phyloP scores from a whole-genome alignment of 1,284 basidiomycete genomes.

The Grifola frondosa region DNA sequence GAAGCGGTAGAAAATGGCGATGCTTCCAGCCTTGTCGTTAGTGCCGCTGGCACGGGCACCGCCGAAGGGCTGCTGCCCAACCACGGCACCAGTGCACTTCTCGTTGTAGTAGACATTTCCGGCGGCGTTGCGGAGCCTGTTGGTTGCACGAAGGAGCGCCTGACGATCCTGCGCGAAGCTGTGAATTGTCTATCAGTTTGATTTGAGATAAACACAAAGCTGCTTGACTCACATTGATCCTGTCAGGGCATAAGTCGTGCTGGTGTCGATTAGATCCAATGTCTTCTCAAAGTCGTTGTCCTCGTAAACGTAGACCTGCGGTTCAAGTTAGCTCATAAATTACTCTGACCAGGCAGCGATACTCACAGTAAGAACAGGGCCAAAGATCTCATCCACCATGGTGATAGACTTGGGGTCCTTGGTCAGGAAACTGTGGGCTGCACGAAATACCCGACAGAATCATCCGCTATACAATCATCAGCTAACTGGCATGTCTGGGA shows the following conservation, averaged over 20 bases:
- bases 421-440: constrained; percentile 92
- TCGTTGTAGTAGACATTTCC: constrained; percentile 96
- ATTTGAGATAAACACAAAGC: background rate
- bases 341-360: background rate
- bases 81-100: constrained; percentile 94
- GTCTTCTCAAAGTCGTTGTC: constrained; percentile 85
- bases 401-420: constrained; percentile 91
- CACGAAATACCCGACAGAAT: constrained; percentile 92
- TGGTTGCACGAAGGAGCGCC: constrained; percentile 74
- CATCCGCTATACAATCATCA: constrained; percentile 56
- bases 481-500: background rate
- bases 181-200: constrained; percentile 1
- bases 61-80: constrained; percentile 97
- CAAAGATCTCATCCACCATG: constrained; percentile 96
- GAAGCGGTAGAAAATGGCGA: constrained; percentile 89
- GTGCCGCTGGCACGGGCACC: constrained; percentile 93
- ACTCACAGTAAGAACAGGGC: constrained; percentile 89
- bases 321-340: background rate
- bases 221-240: constrained; percentile 72
- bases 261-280: constrained; percentile 83
- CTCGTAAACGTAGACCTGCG: constrained; percentile 80
- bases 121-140: constrained; percentile 81
- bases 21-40: constrained; percentile 96
- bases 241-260: constrained; percentile 89
- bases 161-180: constrained; percentile 84